Evolutionary conservation across 1,284 basidiomycete species (phyloP), one percentile per base, ranked within the genome.

Genomic region (Puccinia horiana): DNA sequence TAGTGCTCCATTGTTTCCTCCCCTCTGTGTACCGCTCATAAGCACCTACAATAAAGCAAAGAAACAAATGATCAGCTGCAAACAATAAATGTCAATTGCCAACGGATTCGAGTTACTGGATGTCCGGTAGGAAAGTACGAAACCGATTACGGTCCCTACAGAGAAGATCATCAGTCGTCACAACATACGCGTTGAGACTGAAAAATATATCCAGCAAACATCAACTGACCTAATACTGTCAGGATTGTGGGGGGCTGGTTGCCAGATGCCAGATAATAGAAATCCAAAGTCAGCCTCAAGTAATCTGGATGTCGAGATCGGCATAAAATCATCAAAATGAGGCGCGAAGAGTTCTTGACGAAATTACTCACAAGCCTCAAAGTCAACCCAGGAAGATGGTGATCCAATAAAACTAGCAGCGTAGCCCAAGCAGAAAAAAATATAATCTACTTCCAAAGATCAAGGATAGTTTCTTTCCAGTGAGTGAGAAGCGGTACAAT

Each of bases 21-120:
- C 78, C 78, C 11, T 80, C 78, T 16, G 67, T 80, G 52, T 80
- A 80, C 14, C 78, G 78, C 54, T 80, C 78, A 35, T 80, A 80
- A 2, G 78, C 78, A 32, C 78, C 78, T 80, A 42, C 32, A 18
- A 49, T 26, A 3, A 5, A 32, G 18, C n/a, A 54, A 79, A 37
- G 29, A 12, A 18, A 65, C 6, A 26, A 77, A 44, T 16, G 52
- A 54, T 26, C 23, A 58, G 26, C 16, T 61, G 29, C 44, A 26
- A 4, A 12, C 26, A 2, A n/a, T 54, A n/a, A 26, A 54, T 35
- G 23, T 23, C 6, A 61, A 63, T 32, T 37, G 47, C 42, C 11
- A 14, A 56, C 8, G 47, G n/a, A 44, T 40, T 16, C 9, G 49
- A 72, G 35, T 44, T 47, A 80, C 78, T 80, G 9, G 78, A 80